Conservation (phyloP, 23 red algal genomes). For the Gracilaria caudata region DNA sequence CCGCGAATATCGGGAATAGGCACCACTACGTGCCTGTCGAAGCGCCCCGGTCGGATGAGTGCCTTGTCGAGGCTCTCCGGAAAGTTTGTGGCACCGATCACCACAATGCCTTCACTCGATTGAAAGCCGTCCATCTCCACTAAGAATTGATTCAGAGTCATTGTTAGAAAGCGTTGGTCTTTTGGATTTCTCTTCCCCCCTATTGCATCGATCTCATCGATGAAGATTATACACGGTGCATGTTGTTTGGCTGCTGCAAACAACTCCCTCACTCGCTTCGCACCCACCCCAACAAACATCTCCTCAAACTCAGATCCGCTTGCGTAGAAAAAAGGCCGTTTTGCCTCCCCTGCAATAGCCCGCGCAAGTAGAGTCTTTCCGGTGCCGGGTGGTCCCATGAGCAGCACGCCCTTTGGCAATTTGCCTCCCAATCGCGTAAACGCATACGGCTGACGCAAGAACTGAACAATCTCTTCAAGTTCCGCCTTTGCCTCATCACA, state of each 20-base stretch:
- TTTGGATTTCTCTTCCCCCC: slow-evolving; percentile 96
- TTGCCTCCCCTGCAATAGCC: slow-evolving; percentile 96
- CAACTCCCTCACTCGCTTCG: slow-evolving; percentile 92
- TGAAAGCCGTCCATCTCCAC: slow-evolving; percentile 97
- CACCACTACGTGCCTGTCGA: slow-evolving; percentile 97
- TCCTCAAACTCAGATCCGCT: slow-evolving; percentile 99
- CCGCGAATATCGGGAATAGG: slow-evolving; percentile 92
- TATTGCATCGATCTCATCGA: slow-evolving; percentile 99
- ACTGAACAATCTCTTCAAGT: slow-evolving; percentile 96
- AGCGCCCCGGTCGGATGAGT: slow-evolving; percentile 92
- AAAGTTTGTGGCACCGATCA: slow-evolving; percentile 99
- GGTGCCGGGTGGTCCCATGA: slow-evolving; percentile 96
- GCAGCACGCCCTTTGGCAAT: slow-evolving; percentile 92
- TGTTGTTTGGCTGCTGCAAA: slow-evolving; percentile 93
- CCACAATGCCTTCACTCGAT: slow-evolving; percentile 90
- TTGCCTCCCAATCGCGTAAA: slow-evolving; percentile 97
- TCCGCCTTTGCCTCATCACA: slow-evolving; percentile 99
- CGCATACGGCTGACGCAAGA: slow-evolving; percentile 75
- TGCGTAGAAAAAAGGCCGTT: slow-evolving; percentile 98
- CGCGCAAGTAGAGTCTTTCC: slow-evolving; percentile 97
- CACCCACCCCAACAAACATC: slow-evolving; percentile 99
- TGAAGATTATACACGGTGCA: slow-evolving; percentile 99
- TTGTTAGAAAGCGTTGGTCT: slow-evolving; percentile 95
- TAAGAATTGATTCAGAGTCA: slow-evolving; percentile 96
- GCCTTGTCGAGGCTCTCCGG: slow-evolving; percentile 98